Base-by-base conservation (phyloP, 257 asterid species). In the Parsonsia alboflavescens region DNA sequence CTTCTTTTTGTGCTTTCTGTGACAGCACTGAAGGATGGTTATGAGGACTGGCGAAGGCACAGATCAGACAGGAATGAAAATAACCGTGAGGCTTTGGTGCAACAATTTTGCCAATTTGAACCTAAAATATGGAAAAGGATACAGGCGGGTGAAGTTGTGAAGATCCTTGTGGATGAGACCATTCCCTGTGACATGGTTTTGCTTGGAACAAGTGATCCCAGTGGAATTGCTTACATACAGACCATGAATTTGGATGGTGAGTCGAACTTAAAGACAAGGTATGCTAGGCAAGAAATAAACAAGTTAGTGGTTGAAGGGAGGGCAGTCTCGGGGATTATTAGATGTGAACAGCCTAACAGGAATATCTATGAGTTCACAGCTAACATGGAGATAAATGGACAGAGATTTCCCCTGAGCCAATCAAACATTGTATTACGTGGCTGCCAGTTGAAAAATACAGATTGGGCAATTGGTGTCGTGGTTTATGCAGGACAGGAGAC, bases 31-130 rank as follows among this genome's bases (percentile, higher is more conserved):
- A 95, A 95, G 86, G 99, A 95, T 85, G 98, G 98, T 64, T 95
- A 95, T 78, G 98, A 94, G 86, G 99, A 95, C 82, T 95, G 98
- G 99, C 86, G 99, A 81, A 87, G 99, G 70, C 99, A 95, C 89
- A 86, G 99, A 82, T 95, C 98, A 56, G 99, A 95, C 76, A 87
- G 93, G 89, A 95, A 95, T 72, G 99, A 95, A 86, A 95, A 95
- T 81, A 90, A 95, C 75, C 88, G 98, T 69, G 99, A 92, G 85
- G 89, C 93, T 75, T 72, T 89, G 65, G 96, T 95, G 81, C 87
- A 88, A 22, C 96, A 90, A 75, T 77, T 83, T 45, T 90, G 88
- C 69, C 86, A 84, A 68, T 92, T 89, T 77, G 70, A 62, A 77
- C 87, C 83, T 68, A 90, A 88, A 80, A 82, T 86, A 81, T 92